These are phyloP conservation scores for Rhinocladiella mackenziei DNA, from an alignment of 2,329 filamentous ascomycete genomes.

Conservation along the genomic window DNA sequence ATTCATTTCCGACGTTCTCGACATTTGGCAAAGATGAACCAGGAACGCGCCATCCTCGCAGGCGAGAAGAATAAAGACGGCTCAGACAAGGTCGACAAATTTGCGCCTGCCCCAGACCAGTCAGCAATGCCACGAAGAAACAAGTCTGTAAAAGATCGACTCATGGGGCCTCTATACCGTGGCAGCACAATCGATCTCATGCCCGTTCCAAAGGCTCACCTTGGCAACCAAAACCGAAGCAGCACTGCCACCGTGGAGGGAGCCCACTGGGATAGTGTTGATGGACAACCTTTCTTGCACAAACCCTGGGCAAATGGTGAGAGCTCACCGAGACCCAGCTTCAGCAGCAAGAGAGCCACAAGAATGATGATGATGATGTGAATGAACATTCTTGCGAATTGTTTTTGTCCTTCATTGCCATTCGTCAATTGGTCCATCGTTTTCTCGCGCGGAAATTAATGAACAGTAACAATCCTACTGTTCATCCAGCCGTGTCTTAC, in stretches of 20 bases:
- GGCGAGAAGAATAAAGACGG: constrained; percentile 30
- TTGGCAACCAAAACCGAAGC: constrained; percentile 18
- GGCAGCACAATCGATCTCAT: constrained; percentile 28
- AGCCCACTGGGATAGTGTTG: constrained; percentile 12
- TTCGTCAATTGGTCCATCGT: neutral
- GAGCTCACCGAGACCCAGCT: constrained; percentile 26
- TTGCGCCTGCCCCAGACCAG: constrained; percentile 12
- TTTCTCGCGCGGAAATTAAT: too few relatives aligned
- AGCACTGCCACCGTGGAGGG: constrained; percentile 22
- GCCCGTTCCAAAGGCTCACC: constrained; percentile 22
- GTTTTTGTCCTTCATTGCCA: neutral
- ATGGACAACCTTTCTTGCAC: constrained; percentile 21
- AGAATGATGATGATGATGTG: constrained; percentile 33
- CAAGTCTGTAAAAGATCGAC: constrained; percentile 29
- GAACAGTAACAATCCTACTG: too few relatives aligned
- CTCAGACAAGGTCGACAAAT: constrained; percentile 27
- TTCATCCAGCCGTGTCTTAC: too few relatives aligned
- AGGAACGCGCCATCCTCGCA: constrained; percentile 26
- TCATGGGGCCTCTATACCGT: constrained; percentile 30
- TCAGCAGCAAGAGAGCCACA: constrained; percentile 30
- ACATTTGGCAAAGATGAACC: constrained; percentile 25
- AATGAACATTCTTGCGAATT: constrained; percentile 3
- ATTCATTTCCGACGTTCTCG: constrained; percentile 26
- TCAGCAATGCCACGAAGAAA: constrained; percentile 24
- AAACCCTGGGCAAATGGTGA: constrained; percentile 27